phyloP scores from a whole-genome alignment of 345 rosid genomes.

The Luvunga scandens region DNA sequence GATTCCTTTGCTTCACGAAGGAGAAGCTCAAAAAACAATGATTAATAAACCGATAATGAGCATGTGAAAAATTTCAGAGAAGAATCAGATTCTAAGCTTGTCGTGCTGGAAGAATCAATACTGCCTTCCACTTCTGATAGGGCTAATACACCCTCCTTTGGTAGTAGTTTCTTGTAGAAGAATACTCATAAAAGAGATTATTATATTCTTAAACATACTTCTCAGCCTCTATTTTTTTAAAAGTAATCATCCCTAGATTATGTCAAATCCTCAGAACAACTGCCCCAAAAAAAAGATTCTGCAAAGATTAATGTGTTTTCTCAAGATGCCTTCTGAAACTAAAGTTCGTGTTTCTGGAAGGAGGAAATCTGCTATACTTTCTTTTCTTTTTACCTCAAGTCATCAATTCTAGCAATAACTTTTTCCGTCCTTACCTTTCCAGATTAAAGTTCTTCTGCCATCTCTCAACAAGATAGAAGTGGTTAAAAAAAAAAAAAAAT shows the following conservation, averaged over 20 bases:
- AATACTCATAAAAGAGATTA: slow-evolving; percentile 12
- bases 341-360: background rate
- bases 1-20: slow-evolving; percentile 18
- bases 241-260: background rate
- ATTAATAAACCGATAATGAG: slow-evolving; percentile 11
- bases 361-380: background rate
- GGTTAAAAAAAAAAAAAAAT: background rate
- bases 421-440: background rate
- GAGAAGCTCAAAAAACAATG: slow-evolving; percentile 18
- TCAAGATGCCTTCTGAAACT: background rate
- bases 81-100: slow-evolving; percentile 50
- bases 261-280: background rate
- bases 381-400: background rate
- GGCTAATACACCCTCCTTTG: slow-evolving; percentile 6
- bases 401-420: background rate
- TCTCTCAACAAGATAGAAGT: background rate
- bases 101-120: slow-evolving; percentile 41
- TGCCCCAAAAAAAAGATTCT: background rate
- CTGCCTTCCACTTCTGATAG: slow-evolving; percentile 30
- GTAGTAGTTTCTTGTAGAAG: slow-evolving; percentile 18
- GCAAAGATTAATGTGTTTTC: background rate
- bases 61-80: slow-evolving; percentile 24
- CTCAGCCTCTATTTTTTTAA: slow-evolving; percentile 12
- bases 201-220: slow-evolving; percentile 14
- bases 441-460: background rate